Evolutionary conservation across 495 filamentous ascomycete genomes (phyloP), one percentile per base, ranked within the genome.

Genomic region (Hypoxylon intermedium): DNA sequence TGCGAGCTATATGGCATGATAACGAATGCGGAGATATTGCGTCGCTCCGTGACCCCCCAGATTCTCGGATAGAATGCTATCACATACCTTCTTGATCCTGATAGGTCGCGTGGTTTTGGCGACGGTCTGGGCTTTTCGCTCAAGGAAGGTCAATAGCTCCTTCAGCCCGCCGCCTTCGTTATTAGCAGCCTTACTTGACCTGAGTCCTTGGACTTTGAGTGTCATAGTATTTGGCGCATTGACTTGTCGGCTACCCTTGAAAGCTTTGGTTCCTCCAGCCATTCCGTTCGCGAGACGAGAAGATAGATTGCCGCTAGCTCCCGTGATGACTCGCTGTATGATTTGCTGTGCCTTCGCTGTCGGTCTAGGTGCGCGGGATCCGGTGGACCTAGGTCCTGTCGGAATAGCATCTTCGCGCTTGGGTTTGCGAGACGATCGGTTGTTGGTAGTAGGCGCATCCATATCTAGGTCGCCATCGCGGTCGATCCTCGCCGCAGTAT

Each of bases 51-150:
- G 75, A 72, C 72, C 74, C 77, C 79, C 74, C 63, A 67, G 67
- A 61, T 60, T 60, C 58, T 54, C 62, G 64, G 54, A 61, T 57
- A 46, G 63, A 65, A 74, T 75, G 48, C 65, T 73, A 78, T 67
- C 73, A 87, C 86, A 84, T 91, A 96, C 92, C 87, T 92, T 92
- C 79, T 83, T 87, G 55, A 96, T 87, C 69, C 78, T 89, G 57
- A 90, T 77, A 59, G 75, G 76, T 58, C 69, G 72, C 75, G 71
- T 75, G 74, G 76, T 73, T 72, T 78, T 79, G 75, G 82, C 71
- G 73, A 75, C 56, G 79, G 78, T 72, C 64, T 78, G 80, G 54
- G 85, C 82, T 75, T 93, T 94, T 69, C 88, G 83, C 77, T 97
- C 92, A 53, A 97, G 80, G 74, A 93, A 98, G 44, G 76, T 78